A percentile compares a stretch with the other conserved stretches of the same genome.
Evolutionary conservation across 441 rosid species (phyloP).

Genomic region (Brassica balearica): DNA sequence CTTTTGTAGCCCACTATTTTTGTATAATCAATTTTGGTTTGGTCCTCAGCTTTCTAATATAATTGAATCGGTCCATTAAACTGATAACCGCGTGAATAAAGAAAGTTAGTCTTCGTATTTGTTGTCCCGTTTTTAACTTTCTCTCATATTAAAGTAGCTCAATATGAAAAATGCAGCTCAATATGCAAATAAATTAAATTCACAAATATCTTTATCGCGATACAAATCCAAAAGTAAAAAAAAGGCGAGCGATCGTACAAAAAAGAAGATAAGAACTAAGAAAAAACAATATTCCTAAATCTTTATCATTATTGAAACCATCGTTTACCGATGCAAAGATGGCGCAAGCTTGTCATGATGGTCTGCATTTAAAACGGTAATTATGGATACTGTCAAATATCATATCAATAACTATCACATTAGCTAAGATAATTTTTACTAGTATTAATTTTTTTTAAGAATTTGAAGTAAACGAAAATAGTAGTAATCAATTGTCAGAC

Average conservation of each 20-base stretch:
- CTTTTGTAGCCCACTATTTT: too few species aligned
- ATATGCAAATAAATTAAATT: not conserved
- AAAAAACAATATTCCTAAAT: not conserved
- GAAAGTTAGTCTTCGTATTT: too few species aligned
- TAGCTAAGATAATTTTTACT: not conserved
- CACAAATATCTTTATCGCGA: not conserved
- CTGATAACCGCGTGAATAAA: too few species aligned
- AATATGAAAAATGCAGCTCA: not conserved
- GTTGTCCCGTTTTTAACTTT: not conserved
- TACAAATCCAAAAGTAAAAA: not conserved
- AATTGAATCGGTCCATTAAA: too few species aligned
- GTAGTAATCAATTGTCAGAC: not conserved
- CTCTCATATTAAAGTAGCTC: not conserved
- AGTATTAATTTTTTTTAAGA: not conserved
- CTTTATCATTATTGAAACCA: not conserved
- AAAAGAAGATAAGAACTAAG: constrained; percentile 1
- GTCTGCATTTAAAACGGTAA: not conserved
- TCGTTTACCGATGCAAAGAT: not conserved
- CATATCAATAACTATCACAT: constrained; percentile 2
- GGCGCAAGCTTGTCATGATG: not conserved
- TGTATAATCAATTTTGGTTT: too few species aligned
- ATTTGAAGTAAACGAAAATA: not conserved
- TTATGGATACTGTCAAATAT: not conserved
- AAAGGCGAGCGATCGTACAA: not conserved
- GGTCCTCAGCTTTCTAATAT: too few species aligned